Conservation (phyloP, 2,329 filamentous ascomycete genomes). For the Talaromyces sp. region DNA sequence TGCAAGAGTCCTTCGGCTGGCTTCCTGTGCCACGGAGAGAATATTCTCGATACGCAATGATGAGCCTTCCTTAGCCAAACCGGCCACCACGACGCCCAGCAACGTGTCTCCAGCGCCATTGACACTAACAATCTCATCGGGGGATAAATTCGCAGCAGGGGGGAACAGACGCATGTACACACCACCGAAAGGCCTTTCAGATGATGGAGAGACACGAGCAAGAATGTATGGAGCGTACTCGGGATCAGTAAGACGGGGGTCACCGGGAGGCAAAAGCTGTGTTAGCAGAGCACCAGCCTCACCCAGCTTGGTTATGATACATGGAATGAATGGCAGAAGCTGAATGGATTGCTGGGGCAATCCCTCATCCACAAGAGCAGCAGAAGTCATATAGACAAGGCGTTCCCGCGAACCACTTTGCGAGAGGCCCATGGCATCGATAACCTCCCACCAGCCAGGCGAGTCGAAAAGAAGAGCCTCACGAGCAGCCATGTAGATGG, state of each 20-base stretch:
- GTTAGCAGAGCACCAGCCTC: constrained; percentile 74
- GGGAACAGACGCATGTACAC: constrained; percentile 82
- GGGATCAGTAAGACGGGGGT: constrained; percentile 66
- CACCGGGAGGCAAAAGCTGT: constrained; percentile 67
- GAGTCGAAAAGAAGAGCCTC: constrained; percentile 69
- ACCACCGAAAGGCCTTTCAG: constrained; percentile 68
- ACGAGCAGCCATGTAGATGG: constrained; percentile 75
- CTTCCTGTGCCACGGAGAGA: constrained; percentile 78
- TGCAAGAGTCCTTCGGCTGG: constrained; percentile 76
- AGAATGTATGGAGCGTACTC: constrained; percentile 72
- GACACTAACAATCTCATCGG: constrained; percentile 76
- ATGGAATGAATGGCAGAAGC: constrained; percentile 84
- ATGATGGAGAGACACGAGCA: constrained; percentile 57
- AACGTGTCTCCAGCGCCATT: constrained; percentile 96
- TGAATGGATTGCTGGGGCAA: constrained; percentile 82
- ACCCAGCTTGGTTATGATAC: constrained; percentile 82
- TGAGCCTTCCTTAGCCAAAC: constrained; percentile 62
- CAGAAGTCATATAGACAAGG: constrained; percentile 69
- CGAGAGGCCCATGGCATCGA: constrained; percentile 75
- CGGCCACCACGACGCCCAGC: constrained; percentile 79
- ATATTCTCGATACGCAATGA: constrained; percentile 57
- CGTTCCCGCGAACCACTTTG: constrained; percentile 69
- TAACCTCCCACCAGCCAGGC: constrained; percentile 73
- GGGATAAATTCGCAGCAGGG: constrained; percentile 62
- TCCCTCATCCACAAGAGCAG: constrained; percentile 72